phyloP scores from a whole-genome alignment of 176 grass and related monocot genomes.

The Cenchrus fungigraminus region DNA sequence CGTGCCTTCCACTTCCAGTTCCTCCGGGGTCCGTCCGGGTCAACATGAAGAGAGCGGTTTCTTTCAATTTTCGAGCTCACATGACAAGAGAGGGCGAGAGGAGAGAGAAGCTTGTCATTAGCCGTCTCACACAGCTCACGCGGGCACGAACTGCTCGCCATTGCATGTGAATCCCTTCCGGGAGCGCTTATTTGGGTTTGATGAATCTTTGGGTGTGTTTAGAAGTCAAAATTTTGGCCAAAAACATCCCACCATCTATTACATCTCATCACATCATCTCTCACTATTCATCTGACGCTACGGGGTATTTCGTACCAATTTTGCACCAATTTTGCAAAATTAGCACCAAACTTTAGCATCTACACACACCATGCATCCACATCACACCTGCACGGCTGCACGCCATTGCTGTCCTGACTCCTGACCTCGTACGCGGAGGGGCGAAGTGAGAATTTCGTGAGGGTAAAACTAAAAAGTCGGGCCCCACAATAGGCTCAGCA shows the following conservation, averaged over 20 bases:
- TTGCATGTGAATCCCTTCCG: conserved; percentile 25
- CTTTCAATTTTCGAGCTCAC: background rate
- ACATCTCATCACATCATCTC: no score
- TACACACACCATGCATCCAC: no score
- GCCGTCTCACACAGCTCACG: conserved; percentile 1
- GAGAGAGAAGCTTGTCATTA: conserved; percentile 5
- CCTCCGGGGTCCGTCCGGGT: background rate
- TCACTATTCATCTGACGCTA: no score
- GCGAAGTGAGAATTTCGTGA: background rate
- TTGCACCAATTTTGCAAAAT: no score
- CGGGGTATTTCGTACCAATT: no score
- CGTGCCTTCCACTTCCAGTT: background rate
- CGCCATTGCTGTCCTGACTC: background rate
- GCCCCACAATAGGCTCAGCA: background rate
- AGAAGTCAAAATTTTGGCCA: no score
- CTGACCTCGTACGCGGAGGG: conserved; percentile 16
- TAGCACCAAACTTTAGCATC: no score
- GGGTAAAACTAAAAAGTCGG: background rate
- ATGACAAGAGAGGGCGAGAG: background rate
- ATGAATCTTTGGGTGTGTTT: background rate
- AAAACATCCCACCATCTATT: no score
- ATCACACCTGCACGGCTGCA: background rate
- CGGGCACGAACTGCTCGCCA: background rate
- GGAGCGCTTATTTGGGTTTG: background rate
- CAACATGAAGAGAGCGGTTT: background rate